Percentiles rank a stretch among this genome's conserved stretches.
These are phyloP conservation scores for Cladobotryum mycophilum DNA, from an alignment of 2,329 filamentous ascomycete genomes.

Conservation along the genomic window DNA sequence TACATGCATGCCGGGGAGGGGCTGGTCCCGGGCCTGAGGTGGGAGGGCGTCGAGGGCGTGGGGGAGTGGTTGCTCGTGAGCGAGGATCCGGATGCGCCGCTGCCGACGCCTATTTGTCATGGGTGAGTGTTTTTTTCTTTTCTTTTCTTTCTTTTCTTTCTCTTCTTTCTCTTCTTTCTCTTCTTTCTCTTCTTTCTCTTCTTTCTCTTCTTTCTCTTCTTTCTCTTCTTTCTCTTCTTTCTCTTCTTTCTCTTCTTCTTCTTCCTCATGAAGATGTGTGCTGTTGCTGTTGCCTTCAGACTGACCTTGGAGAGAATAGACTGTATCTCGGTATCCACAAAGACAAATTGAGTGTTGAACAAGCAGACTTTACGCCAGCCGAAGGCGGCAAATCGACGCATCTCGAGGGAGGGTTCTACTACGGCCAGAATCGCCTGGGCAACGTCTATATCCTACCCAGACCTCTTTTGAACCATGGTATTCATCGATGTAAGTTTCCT, in stretches of 20 bases:
- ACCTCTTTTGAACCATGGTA: conserved; percentile 44
- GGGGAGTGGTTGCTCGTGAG: conserved; percentile 41
- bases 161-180: too few relatives aligned
- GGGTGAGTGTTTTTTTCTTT: conserved; percentile 26
- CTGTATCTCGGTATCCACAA: conserved; percentile 19
- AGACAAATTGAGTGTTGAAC: conserved; percentile 15
- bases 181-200: too few relatives aligned
- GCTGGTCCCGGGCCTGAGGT: conserved; percentile 35
- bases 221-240: too few relatives aligned
- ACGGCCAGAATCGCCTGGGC: conserved; percentile 35
- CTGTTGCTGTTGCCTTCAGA: neutral
- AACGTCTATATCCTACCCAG: conserved; percentile 39
- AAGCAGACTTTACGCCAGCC: conserved; percentile 31
- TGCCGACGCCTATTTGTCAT: conserved; percentile 39
- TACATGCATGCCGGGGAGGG: conserved; percentile 34
- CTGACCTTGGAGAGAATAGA: neutral
- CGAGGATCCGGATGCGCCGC: conserved; percentile 42
- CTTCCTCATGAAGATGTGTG: too few relatives aligned
- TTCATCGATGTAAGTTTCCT: conserved; percentile 39
- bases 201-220: too few relatives aligned
- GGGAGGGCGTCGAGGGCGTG: conserved; percentile 30
- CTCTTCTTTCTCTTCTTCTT: too few relatives aligned
- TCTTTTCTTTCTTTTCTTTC: too few relatives aligned
- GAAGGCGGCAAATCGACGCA: conserved; percentile 19
- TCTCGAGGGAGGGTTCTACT: conserved; percentile 40